Percentiles rank a stretch among this genome's conserved stretches.
Conservation (phyloP, 2,329 filamentous ascomycete species). For the Cadophora malorum region DNA sequence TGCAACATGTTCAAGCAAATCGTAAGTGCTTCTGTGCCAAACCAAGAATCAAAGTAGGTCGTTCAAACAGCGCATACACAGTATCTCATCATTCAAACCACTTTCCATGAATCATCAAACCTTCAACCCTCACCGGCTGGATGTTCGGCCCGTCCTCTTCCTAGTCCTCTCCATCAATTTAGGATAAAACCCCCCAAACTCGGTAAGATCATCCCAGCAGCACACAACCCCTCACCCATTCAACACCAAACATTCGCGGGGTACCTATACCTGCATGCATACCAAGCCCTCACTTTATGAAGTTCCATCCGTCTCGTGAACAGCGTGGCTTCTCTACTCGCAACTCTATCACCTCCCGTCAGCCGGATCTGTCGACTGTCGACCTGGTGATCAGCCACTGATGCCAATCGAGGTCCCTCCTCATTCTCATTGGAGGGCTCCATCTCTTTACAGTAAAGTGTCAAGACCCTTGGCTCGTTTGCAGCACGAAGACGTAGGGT, state of each 20-base stretch:
- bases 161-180: conserved; percentile 24
- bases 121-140: conserved; percentile 12
- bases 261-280: conserved; percentile 1
- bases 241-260: conserved; percentile 28
- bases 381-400: conserved; percentile 22
- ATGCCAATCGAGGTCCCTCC: conserved; percentile 5
- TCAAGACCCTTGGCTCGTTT: background rate
- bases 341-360: conserved; percentile 19
- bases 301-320: conserved; percentile 8
- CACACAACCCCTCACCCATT: conserved; percentile 10
- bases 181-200: conserved; percentile 29
- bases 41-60: background rate
- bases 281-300: background rate
- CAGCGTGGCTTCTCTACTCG: conserved; percentile 7
- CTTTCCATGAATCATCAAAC: background rate
- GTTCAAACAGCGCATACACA: background rate
- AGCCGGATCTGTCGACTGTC: conserved; percentile 10
- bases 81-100: background rate
- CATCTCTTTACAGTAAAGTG: background rate
- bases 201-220: conserved; percentile 15
- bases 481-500: background rate
- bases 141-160: conserved; percentile 29
- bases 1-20: background rate
- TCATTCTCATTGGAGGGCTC: background rate
- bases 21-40: background rate